Conservation (phyloP, 345 rosid species). For the Eucalyptus sp. region DNA sequence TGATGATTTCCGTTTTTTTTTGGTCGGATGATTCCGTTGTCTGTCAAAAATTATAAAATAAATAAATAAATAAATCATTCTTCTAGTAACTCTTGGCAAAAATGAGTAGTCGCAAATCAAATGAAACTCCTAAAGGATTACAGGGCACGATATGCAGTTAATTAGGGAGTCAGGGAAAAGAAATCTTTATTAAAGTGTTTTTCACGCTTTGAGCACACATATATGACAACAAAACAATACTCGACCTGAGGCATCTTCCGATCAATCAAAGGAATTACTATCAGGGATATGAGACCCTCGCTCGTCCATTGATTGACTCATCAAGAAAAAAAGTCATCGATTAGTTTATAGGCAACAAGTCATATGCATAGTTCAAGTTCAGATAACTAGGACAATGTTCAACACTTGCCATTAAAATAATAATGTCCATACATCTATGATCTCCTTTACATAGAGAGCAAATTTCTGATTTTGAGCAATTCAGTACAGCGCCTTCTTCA, state of each 20-base stretch:
- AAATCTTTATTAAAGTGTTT: not conserved
- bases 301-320: not conserved
- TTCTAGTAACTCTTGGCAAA: too few species aligned
- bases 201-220: not conserved
- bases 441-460: not conserved
- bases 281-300: too few species aligned
- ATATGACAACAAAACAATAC: too few species aligned
- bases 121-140: too few species aligned
- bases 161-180: not conserved
- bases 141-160: not conserved
- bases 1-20: too few species aligned
- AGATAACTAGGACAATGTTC: not conserved
- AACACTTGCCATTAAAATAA: not conserved
- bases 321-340: not conserved
- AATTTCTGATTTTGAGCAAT: not conserved
- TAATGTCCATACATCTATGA: not conserved
- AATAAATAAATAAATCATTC: too few species aligned
- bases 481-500: not conserved
- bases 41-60: too few species aligned
- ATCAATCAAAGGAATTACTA: not conserved
- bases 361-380: not conserved
- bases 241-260: rapidly evolving
- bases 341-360: not conserved
- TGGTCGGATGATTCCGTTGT: too few species aligned
- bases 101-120: too few species aligned